Conservation (phyloP, 2,329 filamentous ascomycete species). For the Apiospora rasikravindrae region DNA sequence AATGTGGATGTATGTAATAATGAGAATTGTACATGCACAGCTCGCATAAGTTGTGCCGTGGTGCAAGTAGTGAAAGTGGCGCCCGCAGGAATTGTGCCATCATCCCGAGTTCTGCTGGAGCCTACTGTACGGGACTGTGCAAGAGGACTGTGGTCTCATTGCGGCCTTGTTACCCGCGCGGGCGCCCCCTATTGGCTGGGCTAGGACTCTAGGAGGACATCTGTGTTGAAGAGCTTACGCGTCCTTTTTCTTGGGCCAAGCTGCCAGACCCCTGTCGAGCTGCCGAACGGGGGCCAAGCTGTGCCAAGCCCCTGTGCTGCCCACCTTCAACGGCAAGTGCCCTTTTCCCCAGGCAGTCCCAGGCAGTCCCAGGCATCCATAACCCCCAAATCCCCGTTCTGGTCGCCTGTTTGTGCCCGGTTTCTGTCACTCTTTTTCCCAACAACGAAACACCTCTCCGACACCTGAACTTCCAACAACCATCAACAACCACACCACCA, state of each 20-base stretch:
- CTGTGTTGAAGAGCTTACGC: slow-evolving; percentile 17
- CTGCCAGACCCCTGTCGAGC: slow-evolving; percentile 6
- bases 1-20: background rate
- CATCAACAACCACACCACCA: slow-evolving; percentile 15
- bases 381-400: slow-evolving; percentile 19
- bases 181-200: slow-evolving; percentile 10
- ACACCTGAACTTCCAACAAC: slow-evolving; percentile 14
- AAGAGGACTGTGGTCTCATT: background rate
- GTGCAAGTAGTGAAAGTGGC: too few relatives aligned
- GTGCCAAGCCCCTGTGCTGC: slow-evolving; percentile 21
- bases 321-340: slow-evolving; percentile 9
- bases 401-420: slow-evolving; percentile 16
- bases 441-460: slow-evolving; percentile 9
- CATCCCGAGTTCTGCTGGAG: background rate
- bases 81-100: background rate
- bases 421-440: slow-evolving; percentile 15
- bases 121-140: too few relatives aligned
- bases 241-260: slow-evolving; percentile 16
- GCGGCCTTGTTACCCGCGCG: too few relatives aligned
- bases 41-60: background rate
- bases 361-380: slow-evolving; percentile 11
- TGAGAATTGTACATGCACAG: background rate
- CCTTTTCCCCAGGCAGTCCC: slow-evolving; percentile 17
- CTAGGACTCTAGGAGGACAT: background rate
- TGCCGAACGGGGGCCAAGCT: slow-evolving; percentile 21